Evolutionary conservation across 306 rosid genomes (phyloP), one percentile per base, ranked within the genome.

Genomic region (Cyamopsis tetragonoloba): DNA sequence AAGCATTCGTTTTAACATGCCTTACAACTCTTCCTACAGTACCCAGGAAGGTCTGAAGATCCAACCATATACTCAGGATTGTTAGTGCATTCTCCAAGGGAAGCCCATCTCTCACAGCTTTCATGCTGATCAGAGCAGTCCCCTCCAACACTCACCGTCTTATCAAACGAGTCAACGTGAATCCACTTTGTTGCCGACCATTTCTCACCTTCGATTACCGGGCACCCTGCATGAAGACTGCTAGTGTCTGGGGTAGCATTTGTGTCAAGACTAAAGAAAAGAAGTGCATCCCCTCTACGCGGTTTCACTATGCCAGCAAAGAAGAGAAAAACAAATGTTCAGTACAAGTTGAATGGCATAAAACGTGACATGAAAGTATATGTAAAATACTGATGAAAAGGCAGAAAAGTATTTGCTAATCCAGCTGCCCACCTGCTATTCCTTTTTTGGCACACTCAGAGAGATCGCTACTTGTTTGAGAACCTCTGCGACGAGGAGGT

Each of bases 171-270:
- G 68, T 86, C 92, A 2, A 95, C 97, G 24, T 87, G 99, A 66
- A 90, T 90, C 99, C 99, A 95, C 78, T 95, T 95, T 4, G 99
- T 90, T 60, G 99, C 97, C 2, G 99, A 95, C 99, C 99, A 95
- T 81, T 95, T 95, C 83, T 95, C 99, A 34, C 99, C 97, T 82
- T 95, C 95, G 59, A 90, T 77, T 62, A 95, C 99, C 2, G 97
- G 97, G 80, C 99, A 95, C 9, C 97, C 97, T 0, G 84, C 97
- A 31, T 95, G 99, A 74, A 95, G 99, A 80, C 99, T 95, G 43
- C n/a, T 69, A 6, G 78, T 30, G 77, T 95, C 97, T 47, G 96
- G 95, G 74, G 56, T 65, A 47, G 97, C 91, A 26, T 72, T 81
- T 74, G 97, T 85, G 84, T 28, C 79, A 51, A 90, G 99, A 79